Conservation (phyloP, 2,329 filamentous ascomycete genomes). For the Fusarium keratoplasticum region DNA sequence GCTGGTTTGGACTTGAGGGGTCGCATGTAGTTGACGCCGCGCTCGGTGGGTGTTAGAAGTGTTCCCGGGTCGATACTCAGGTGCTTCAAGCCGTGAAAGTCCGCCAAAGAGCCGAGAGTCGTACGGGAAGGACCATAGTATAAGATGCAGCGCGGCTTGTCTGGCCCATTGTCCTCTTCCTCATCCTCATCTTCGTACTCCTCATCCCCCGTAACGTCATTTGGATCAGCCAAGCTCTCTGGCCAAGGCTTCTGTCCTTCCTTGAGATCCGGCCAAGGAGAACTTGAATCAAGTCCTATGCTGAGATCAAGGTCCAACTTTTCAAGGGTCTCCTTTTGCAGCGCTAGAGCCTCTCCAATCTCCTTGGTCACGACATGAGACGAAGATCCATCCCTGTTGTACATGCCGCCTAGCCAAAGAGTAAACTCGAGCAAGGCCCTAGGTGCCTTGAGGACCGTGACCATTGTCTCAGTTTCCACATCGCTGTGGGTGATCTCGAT, state of each 20-base stretch:
- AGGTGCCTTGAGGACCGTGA: background rate
- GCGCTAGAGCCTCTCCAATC: background rate
- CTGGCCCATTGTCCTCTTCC: background rate
- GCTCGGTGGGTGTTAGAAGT: background rate
- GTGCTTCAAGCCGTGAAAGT: background rate
- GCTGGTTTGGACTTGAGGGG: background rate
- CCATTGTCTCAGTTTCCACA: background rate
- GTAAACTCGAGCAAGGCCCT: background rate
- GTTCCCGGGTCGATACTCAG: background rate
- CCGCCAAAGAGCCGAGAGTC: background rate
- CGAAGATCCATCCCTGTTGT: background rate
- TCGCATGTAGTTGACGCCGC: background rate
- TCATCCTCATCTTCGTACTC: background rate
- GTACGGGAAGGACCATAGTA: background rate
- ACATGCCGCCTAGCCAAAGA: background rate
- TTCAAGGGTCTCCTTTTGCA: background rate
- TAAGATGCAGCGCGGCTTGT: background rate
- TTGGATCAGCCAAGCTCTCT: background rate
- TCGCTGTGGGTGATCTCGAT: background rate
- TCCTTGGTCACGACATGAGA: no score
- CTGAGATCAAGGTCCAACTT: background rate
- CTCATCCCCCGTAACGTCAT: background rate
- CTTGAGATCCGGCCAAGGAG: background rate
- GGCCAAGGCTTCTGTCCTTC: background rate
- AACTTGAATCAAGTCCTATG: background rate